Percentiles rank a stretch among this genome's conserved stretches.
phyloP scores from a whole-genome alignment of 2,329 filamentous ascomycete species.

The Fusarium phyllophilum region DNA sequence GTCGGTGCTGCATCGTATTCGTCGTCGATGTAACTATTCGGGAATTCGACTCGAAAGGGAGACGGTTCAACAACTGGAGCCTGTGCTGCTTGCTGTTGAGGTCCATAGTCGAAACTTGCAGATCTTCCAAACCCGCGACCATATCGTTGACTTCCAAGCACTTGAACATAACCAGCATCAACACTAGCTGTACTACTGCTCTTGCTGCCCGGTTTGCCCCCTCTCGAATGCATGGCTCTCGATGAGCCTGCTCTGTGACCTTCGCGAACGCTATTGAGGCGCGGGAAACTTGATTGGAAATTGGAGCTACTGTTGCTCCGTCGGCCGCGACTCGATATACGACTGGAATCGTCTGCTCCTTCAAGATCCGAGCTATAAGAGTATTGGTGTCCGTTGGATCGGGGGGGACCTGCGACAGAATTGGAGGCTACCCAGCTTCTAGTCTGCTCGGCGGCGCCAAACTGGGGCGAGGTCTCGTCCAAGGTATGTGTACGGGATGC shows the following conservation, averaged over 20 bases:
- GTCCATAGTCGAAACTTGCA: constrained; percentile 79
- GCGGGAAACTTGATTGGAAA: constrained; percentile 67
- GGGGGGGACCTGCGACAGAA: constrained; percentile 37
- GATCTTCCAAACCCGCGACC: constrained; percentile 67
- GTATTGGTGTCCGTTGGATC: constrained; percentile 51
- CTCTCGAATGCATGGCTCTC: constrained; percentile 59
- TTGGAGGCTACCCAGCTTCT: constrained; percentile 46
- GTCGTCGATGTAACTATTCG: constrained; percentile 59
- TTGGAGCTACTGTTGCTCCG: constrained; percentile 86
- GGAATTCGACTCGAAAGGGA: constrained; percentile 61
- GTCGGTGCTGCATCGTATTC: constrained; percentile 86
- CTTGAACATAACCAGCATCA: constrained; percentile 69
- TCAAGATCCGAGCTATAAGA: constrained; percentile 73
- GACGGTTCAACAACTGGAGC: constrained; percentile 42
- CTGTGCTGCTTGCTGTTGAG: constrained; percentile 50
- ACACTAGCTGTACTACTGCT: constrained; percentile 75
- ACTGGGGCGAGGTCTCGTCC: constrained; percentile 41
- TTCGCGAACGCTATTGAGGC: constrained; percentile 72
- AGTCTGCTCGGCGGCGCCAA: constrained; percentile 47
- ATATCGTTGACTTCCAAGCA: constrained; percentile 68
- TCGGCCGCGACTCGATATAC: constrained; percentile 67
- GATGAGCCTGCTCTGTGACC: constrained; percentile 52
- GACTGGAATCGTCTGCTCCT: constrained; percentile 63
- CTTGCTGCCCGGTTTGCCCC: constrained; percentile 74
- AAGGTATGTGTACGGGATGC: constrained; percentile 43